Percentiles rank a stretch among this genome's conserved stretches.
Conservation (phyloP, 2,329 filamentous ascomycete genomes). For the Trichoderma sp. region DNA sequence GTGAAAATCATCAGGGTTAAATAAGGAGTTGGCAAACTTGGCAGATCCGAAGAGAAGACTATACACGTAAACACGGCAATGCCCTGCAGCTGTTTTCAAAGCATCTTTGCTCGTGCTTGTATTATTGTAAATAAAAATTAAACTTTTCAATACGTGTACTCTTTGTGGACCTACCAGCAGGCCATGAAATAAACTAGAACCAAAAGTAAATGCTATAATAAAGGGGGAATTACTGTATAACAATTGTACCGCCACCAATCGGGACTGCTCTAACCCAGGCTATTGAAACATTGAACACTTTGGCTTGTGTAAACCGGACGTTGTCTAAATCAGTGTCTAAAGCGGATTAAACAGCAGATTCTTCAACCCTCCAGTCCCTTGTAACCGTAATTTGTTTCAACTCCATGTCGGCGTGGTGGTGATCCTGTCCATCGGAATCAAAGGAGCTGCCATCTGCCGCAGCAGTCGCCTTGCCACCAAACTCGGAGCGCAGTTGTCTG, state of each 20-base stretch:
- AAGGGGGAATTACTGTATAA: not conserved
- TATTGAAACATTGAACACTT: not conserved
- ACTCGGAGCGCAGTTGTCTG: not conserved
- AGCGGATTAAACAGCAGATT: not conserved
- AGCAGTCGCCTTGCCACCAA: not conserved
- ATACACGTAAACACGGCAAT: no score
- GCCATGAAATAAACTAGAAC: not conserved
- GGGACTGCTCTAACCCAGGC: not conserved
- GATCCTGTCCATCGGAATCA: not conserved
- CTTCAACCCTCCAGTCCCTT: not conserved
- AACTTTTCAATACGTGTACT: not conserved
- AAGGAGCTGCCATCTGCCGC: not conserved
- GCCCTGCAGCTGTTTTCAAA: not conserved
- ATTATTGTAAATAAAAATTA: not conserved
- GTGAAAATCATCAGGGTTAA: fast-evolving
- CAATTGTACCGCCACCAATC: not conserved
- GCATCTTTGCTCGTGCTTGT: not conserved
- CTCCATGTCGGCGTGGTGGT: not conserved
- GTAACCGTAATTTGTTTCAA: not conserved
- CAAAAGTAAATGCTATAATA: not conserved
- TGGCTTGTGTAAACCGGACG: not conserved
- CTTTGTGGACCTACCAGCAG: not conserved
- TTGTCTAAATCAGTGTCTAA: not conserved
- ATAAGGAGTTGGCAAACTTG: not conserved
- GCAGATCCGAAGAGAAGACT: not conserved